Conservation (phyloP, 2,329 filamentous ascomycete species). For the Penicillium sp. region DNA sequence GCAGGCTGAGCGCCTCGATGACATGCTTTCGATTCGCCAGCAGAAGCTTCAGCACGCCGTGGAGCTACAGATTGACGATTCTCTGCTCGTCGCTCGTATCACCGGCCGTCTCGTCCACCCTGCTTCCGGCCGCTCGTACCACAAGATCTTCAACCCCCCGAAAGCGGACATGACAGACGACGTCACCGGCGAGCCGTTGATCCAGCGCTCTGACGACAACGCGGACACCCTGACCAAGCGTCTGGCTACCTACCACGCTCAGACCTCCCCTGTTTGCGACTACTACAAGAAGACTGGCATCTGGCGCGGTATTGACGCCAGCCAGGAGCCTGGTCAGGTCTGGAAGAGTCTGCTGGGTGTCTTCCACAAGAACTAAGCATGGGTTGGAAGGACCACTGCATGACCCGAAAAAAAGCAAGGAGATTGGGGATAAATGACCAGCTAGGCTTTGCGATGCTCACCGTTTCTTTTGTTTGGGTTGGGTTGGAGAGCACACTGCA, state of each 20-base stretch:
- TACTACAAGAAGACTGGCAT: conserved; percentile 99
- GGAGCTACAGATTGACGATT: conserved; percentile 95
- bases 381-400: conserved; percentile 38
- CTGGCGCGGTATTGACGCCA: conserved; percentile 93
- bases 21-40: conserved; percentile 75
- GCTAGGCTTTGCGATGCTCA: conserved; percentile 12
- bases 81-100: conserved; percentile 88
- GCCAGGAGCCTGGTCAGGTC: conserved; percentile 90
- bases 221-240: conserved; percentile 94
- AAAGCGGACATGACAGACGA: conserved; percentile 94
- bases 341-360: conserved; percentile 90
- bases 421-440: conserved; percentile 10
- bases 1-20: conserved; percentile 90
- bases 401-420: conserved; percentile 46
- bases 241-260: conserved; percentile 84
- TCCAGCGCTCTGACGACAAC: conserved; percentile 97
- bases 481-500: conserved; percentile 14
- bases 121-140: conserved; percentile 92
- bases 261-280: conserved; percentile 86
- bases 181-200: conserved; percentile 89
- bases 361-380: conserved; percentile 62
- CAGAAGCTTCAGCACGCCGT: conserved; percentile 91
- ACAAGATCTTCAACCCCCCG: conserved; percentile 98
- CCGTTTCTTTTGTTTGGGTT: conserved; percentile 23
- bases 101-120: conserved; percentile 95